Evolutionary conservation across 202 grass and related monocot species (phyloP).

Genomic region (Brachypodium distachyon): DNA sequence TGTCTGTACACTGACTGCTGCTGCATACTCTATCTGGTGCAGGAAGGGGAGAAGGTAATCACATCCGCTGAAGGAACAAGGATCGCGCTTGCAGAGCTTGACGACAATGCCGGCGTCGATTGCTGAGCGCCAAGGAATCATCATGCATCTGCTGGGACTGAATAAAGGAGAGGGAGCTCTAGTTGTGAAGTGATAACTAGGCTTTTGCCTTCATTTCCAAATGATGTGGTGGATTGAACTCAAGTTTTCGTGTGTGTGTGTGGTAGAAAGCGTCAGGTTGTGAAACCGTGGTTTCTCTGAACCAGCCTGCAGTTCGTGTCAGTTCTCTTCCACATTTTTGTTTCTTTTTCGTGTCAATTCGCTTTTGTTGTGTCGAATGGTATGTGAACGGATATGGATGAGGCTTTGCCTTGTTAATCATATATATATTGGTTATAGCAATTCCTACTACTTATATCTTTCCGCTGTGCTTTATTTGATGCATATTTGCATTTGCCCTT

Average conservation of each 20-base stretch:
- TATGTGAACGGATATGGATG: neutral
- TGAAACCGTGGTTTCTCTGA: conserved; percentile 60
- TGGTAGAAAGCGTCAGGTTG: neutral
- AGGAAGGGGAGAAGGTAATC: conserved; percentile 6
- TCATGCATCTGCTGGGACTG: neutral
- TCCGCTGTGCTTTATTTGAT: neutral
- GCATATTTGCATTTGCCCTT: neutral
- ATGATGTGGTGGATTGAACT: neutral
- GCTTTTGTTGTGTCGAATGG: too few species aligned
- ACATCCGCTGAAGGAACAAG: conserved; percentile 16
- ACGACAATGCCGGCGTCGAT: conserved; percentile 15
- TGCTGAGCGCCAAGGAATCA: neutral
- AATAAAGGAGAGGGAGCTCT: neutral
- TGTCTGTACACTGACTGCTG: neutral
- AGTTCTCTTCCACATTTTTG: neutral
- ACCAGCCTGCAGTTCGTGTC: neutral
- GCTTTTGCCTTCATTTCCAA: neutral
- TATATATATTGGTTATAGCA: neutral
- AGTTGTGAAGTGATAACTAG: conserved; percentile 32
- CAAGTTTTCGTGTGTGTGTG: conserved; percentile 23
- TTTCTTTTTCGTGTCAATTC: neutral
- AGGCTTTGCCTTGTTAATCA: neutral
- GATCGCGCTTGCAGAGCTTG: conserved; percentile 24
- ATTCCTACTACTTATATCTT: neutral
- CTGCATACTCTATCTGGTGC: neutral